These are phyloP conservation scores for Pyracantha coccinea DNA, from an alignment of 331 rosid species.

Conservation along the genomic window DNA sequence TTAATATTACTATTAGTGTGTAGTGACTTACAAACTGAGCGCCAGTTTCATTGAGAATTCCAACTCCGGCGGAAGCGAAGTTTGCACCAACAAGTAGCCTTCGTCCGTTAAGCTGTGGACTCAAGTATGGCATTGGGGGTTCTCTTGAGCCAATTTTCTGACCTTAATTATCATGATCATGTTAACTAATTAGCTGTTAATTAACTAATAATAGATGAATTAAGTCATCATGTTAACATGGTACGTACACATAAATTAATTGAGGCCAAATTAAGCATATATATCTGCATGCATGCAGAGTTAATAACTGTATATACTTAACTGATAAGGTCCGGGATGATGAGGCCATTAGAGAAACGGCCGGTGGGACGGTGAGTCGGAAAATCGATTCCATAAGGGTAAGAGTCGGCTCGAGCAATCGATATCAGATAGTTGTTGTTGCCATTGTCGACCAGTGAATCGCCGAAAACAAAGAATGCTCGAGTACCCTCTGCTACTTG, in stretches of 20 bases:
- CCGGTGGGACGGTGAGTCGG: constrained; percentile 65
- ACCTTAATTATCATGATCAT: constrained; percentile 29
- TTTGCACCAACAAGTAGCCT: constrained; percentile 67
- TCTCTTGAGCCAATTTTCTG: constrained; percentile 39
- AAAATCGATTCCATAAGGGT: constrained; percentile 74
- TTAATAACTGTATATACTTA: background rate
- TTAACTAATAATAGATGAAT: background rate
- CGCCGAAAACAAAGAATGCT: constrained; percentile 75
- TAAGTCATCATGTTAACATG: background rate
- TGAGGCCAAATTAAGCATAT: background rate
- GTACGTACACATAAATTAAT: background rate
- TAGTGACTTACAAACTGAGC: constrained; percentile 59
- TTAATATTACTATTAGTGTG: background rate
- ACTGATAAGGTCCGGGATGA: constrained; percentile 67
- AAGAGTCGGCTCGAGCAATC: constrained; percentile 62
- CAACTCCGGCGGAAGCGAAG: constrained; percentile 90
- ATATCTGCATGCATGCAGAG: background rate
- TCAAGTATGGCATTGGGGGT: constrained; percentile 63
- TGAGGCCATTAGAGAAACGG: constrained; percentile 77
- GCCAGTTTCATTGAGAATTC: constrained; percentile 91
- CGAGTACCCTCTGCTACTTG: constrained; percentile 15
- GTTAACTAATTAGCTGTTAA: background rate
- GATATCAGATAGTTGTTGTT: constrained; percentile 68
- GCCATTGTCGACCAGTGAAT: constrained; percentile 75
- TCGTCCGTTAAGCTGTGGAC: constrained; percentile 53